These are phyloP conservation scores for Boeremia exigua DNA, from an alignment of 2,329 filamentous ascomycete species.

Conservation along the genomic window DNA sequence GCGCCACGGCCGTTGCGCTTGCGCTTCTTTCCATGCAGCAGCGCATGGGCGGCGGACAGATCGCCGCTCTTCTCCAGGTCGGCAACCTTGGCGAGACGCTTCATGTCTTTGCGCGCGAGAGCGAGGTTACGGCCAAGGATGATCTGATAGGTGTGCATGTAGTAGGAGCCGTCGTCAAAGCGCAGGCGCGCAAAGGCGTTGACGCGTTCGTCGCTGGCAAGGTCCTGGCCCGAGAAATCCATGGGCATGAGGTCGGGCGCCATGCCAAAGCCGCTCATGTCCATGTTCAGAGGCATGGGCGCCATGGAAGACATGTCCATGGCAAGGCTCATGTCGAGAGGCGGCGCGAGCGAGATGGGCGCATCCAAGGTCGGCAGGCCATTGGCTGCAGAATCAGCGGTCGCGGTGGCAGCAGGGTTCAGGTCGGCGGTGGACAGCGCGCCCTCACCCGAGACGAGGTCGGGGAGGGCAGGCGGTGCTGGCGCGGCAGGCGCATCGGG, in stretches of 20 bases:
- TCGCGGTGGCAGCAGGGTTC: background rate
- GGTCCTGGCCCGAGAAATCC: conserved; percentile 15
- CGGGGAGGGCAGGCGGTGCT: conserved; percentile 16
- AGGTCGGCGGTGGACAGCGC: conserved; percentile 13
- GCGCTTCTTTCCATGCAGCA: conserved; percentile 49
- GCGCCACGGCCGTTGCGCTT: conserved; percentile 60
- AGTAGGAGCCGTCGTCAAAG: conserved; percentile 77
- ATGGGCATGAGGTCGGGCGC: conserved; percentile 14
- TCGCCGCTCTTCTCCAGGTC: conserved; percentile 35
- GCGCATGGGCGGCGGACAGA: conserved; percentile 28
- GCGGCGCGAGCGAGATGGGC: conserved; percentile 29
- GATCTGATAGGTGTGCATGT: conserved; percentile 77
- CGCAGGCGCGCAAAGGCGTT: conserved; percentile 70
- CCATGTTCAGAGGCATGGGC: conserved; percentile 21
- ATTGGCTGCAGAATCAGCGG: conserved; percentile 6
- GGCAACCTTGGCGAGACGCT: conserved; percentile 49
- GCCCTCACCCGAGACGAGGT: conserved; percentile 4
- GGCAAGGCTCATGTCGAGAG: conserved; percentile 19
- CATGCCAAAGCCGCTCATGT: conserved; percentile 19
- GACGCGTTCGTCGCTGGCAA: conserved; percentile 48
- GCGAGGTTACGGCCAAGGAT: conserved; percentile 73
- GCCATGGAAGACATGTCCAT: conserved; percentile 14
- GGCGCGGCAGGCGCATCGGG: conserved; percentile 25
- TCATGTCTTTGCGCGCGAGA: conserved; percentile 57
- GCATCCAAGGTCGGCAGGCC: conserved; percentile 26